Conservation (phyloP, 2,329 filamentous ascomycete species). For the Atkinsonella texensis region DNA sequence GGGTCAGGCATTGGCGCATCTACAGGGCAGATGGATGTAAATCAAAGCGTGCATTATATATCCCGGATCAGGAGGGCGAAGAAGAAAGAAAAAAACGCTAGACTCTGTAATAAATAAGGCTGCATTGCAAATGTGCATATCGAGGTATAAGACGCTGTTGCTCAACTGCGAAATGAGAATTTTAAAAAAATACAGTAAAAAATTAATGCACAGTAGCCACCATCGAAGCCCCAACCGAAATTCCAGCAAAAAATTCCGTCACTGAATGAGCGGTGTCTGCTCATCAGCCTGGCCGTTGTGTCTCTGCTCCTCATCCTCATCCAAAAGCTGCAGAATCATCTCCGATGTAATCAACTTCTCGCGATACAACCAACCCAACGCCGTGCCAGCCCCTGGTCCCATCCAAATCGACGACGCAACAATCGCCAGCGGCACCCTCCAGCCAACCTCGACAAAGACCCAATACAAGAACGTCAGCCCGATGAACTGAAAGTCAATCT, state of each 20-base stretch:
- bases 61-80: slow-evolving; percentile 1
- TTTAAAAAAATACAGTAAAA: neutral
- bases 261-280: slow-evolving; percentile 22
- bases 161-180: neutral
- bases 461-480: slow-evolving; percentile 39
- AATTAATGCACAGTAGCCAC: neutral
- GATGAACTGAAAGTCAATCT: slow-evolving; percentile 34
- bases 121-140: neutral
- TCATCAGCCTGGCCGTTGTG: slow-evolving; percentile 12
- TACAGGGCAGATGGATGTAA: neutral
- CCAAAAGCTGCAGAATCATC: slow-evolving; percentile 10
- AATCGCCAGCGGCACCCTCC: slow-evolving; percentile 24
- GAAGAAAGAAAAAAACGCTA: neutral
- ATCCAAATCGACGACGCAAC: slow-evolving; percentile 17
- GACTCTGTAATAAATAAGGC: slow-evolving; percentile 9
- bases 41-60: slow-evolving; percentile 15
- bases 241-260: neutral
- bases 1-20: neutral
- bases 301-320: slow-evolving; percentile 7
- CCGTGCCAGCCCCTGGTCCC: slow-evolving; percentile 27
- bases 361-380: slow-evolving; percentile 27
- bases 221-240: neutral
- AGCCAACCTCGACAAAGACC: slow-evolving; percentile 39
- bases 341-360: slow-evolving; percentile 21
- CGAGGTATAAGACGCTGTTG: neutral